phyloP scores from a whole-genome alignment of 441 rosid genomes.

The Viola pubescens region DNA sequence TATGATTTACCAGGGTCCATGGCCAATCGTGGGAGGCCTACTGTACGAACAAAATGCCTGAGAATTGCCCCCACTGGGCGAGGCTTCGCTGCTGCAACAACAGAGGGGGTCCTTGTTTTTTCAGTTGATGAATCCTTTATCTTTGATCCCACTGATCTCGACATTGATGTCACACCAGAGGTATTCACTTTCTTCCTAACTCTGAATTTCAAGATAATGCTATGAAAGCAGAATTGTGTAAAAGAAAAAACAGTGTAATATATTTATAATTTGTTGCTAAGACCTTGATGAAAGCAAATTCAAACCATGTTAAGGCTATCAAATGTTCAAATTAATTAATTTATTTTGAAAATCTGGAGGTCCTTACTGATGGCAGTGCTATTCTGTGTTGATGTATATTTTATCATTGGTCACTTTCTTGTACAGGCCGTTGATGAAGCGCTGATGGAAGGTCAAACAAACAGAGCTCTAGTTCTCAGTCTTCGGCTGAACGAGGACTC shows the following conservation, averaged over 20 bases:
- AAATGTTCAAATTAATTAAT: neutral
- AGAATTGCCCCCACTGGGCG: conserved; percentile 92
- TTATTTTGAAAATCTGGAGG: neutral
- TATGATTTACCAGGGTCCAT: conserved; percentile 85
- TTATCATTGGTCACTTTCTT: conserved; percentile 7
- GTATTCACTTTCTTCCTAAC: conserved; percentile 28
- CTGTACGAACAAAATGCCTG: conserved; percentile 68
- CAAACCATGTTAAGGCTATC: neutral
- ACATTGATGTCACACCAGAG: conserved; percentile 95
- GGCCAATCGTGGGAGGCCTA: conserved; percentile 75
- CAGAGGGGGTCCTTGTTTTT: conserved; percentile 87
- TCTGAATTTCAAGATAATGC: no score
- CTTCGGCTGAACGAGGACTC: conserved; percentile 88
- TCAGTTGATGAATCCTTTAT: conserved; percentile 86
- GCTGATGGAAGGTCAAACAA: conserved; percentile 50
- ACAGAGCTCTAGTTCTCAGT: conserved; percentile 72
- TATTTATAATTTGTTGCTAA: neutral
- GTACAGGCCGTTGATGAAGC: conserved; percentile 76
- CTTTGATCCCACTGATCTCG: conserved; percentile 96
- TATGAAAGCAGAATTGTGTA: neutral
- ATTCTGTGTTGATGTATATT: conserved; percentile 2
- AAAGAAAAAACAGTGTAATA: neutral
- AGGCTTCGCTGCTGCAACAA: conserved; percentile 84
- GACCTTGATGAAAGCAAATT: neutral
- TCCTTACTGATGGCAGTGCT: neutral